Conservation (phyloP, 208 protist genomes). For the Crithidia thermophila region DNA sequence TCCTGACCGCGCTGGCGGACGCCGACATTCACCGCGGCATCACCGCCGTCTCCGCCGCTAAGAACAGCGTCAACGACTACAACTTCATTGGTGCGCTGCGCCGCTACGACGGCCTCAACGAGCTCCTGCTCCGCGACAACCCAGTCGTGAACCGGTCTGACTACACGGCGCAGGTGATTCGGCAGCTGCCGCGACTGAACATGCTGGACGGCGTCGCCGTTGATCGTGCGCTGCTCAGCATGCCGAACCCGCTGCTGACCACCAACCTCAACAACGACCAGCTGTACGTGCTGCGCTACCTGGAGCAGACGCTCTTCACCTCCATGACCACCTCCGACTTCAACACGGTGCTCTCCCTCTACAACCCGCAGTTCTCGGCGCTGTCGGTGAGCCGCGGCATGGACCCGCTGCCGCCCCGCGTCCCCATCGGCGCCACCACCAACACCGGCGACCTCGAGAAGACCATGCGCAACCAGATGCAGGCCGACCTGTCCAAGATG, state of each 20-base stretch:
- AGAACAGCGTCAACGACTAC: slow-evolving; percentile 70
- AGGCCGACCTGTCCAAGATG: slow-evolving; percentile 47
- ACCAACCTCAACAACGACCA: slow-evolving; percentile 28
- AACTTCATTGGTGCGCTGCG: slow-evolving; percentile 62
- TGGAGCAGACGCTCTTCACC: slow-evolving; percentile 36
- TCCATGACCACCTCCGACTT: slow-evolving; percentile 31
- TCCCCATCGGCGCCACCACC: slow-evolving; percentile 50
- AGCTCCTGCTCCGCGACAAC: slow-evolving; percentile 77
- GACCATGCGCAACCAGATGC: slow-evolving; percentile 57
- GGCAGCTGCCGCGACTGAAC: slow-evolving; percentile 50
- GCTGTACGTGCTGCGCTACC: slow-evolving; percentile 33
- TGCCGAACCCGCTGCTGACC: slow-evolving; percentile 76
- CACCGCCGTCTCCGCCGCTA: slow-evolving; percentile 68
- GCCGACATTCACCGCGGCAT: slow-evolving; percentile 66
- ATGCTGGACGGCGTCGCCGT: slow-evolving; percentile 68
- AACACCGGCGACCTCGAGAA: slow-evolving; percentile 55
- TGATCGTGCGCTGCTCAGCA: slow-evolving; percentile 47
- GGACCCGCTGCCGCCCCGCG: slow-evolving; percentile 55
- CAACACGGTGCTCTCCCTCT: slow-evolving; percentile 23
- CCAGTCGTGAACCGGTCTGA: slow-evolving; percentile 39
- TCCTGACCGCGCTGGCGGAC: slow-evolving; percentile 67
- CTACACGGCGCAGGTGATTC: slow-evolving; percentile 49
- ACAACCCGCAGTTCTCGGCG: slow-evolving; percentile 31
- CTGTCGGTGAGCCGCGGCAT: slow-evolving; percentile 56
- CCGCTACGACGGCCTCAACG: slow-evolving; percentile 63